Evolutionary conservation across 2,329 filamentous ascomycete genomes (phyloP).

Genomic region (Alternaria metachromatica): DNA sequence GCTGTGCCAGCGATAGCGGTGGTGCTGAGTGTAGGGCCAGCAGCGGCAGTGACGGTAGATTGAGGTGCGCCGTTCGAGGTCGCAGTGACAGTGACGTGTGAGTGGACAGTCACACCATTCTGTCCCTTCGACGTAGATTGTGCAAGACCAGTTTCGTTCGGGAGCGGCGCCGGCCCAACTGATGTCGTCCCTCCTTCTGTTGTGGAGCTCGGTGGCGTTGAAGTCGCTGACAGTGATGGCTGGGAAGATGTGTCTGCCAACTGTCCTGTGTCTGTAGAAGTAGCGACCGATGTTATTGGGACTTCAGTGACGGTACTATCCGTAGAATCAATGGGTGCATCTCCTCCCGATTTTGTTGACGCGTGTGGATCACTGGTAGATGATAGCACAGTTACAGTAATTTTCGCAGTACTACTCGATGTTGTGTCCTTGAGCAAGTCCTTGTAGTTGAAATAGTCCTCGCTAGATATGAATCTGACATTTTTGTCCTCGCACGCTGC

Average conservation of each 20-base stretch:
- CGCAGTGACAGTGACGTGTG: too few species aligned
- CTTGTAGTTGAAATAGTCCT: background rate
- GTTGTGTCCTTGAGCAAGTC: background rate
- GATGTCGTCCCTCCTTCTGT: background rate
- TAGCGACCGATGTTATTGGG: background rate
- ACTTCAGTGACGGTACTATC: background rate
- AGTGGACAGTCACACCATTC: background rate
- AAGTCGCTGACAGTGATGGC: background rate
- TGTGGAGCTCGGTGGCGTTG: background rate
- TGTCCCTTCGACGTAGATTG: background rate
- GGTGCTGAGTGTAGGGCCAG: background rate
- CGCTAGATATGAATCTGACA: background rate
- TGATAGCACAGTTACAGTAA: background rate
- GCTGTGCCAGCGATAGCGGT: constrained; percentile 25
- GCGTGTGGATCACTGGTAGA: background rate
- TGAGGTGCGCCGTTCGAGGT: background rate
- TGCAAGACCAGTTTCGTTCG: background rate
- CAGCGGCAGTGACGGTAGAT: background rate
- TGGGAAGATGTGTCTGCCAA: background rate
- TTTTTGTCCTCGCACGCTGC: background rate
- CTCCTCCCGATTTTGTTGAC: background rate
- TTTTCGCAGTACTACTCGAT: background rate
- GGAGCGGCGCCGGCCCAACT: too few species aligned
- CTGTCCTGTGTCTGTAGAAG: background rate
- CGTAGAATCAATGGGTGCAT: background rate